These are phyloP conservation scores for Acanthamoeba healyi DNA, from an alignment of 208 protist genomes.

Conservation along the genomic window DNA sequence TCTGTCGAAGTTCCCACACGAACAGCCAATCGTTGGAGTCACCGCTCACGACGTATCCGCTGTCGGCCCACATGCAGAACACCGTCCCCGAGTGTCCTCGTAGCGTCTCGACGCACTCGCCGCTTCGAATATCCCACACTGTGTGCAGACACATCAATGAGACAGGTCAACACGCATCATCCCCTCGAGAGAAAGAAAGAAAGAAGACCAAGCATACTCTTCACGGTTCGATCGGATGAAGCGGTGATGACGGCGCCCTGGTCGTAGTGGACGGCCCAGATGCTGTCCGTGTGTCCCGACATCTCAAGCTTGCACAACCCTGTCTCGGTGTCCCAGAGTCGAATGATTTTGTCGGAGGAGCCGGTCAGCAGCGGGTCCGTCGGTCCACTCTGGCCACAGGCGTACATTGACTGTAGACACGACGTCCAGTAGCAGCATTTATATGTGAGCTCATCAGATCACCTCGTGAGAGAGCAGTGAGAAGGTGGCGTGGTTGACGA, in stretches of 20 bases:
- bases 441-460: background rate
- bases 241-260: conserved; percentile 39
- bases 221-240: conserved; percentile 39
- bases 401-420: conserved; percentile 31
- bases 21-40: conserved; percentile 61
- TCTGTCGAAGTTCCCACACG: conserved; percentile 44
- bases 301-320: conserved; percentile 56
- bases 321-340: conserved; percentile 44
- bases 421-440: background rate
- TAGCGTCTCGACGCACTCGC: conserved; percentile 25
- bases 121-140: conserved; percentile 39
- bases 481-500: background rate
- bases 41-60: conserved; percentile 29
- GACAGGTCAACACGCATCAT: too few relatives aligned
- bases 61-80: conserved; percentile 46
- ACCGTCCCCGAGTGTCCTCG: conserved; percentile 12
- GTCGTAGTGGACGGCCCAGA: conserved; percentile 34
- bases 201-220: background rate
- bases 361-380: conserved; percentile 25
- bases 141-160: background rate
- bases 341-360: conserved; percentile 57
- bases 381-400: conserved; percentile 9
- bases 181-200: background rate
- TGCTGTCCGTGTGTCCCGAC: conserved; percentile 42
- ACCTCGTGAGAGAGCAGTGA: background rate